Evolutionary conservation across 1,139 yeast species (phyloP), one percentile per base, ranked within the genome.

Genomic region (Saccharomyces hybrid): DNA sequence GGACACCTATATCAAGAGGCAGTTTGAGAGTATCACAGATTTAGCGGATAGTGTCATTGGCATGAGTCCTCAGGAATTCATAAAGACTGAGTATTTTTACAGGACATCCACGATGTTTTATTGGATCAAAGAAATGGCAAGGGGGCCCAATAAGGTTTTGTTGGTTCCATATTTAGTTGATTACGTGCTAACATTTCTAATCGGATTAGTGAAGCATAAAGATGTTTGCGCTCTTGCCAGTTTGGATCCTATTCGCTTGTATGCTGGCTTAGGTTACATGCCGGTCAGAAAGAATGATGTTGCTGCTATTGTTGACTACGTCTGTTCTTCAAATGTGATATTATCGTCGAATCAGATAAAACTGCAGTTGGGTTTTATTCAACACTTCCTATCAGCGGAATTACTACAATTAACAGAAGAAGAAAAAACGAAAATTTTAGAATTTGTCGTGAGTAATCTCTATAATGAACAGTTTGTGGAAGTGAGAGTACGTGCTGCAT

Each of bases 211-310:
- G 54, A 79, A 79, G 52, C 78, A 88, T 75, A 84, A 90, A 60
- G 98, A 93, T 61, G 90, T 89, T 25, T 85, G 91, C 63, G 86
- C 84, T 58, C 78, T 91, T 57, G 86, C 91, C 0, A 80, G 81
- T 52, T 73, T 86, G 38, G 78, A 79, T 48, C 86, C 89, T 0
- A 75, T 79, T 2, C 63, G 77, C 1, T 72, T 80, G 3, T 80
- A 85, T 65, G 75, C 79, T 50, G 75, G 75, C 44, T 73, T 86
- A 2, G 84, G 90, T 0, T 84, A 82, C 58, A 71, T 86, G 48
- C 80, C 86, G 1, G 82, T 75, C 63, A 77, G 80, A 41, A 64
- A 70, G 5, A 72, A 72, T 1, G 69, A 76, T 48, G 65, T 85
- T 25, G 75, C 74, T 8, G 64, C 67, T 5, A 69, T 88, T 52